Evolutionary conservation across 2,329 filamentous ascomycete genomes (phyloP).

Genomic region (Bipolaris zeicola): DNA sequence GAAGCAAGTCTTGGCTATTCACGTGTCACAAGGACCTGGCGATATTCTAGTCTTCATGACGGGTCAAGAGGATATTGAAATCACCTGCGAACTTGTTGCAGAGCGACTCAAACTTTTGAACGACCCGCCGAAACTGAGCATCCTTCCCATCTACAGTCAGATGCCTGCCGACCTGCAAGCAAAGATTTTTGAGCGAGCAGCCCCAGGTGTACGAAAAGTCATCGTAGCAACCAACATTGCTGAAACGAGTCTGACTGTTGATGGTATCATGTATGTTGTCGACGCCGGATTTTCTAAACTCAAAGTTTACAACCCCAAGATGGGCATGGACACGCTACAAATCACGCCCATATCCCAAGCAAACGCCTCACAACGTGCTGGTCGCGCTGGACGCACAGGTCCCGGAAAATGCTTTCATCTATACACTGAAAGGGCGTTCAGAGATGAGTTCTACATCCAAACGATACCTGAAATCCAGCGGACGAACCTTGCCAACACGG

Average conservation of each 20-base stretch:
- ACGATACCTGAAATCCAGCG: slow-evolving; percentile 98
- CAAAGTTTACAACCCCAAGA: slow-evolving; percentile 97
- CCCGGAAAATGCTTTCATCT: slow-evolving; percentile 94
- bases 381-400: slow-evolving; percentile 90
- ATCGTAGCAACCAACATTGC: slow-evolving; percentile 99
- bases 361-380: slow-evolving; percentile 90
- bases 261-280: slow-evolving; percentile 99
- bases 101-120: slow-evolving; percentile 88
- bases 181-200: slow-evolving; percentile 93
- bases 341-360: slow-evolving; percentile 98
- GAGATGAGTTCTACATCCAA: slow-evolving; percentile 94
- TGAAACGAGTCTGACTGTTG: slow-evolving; percentile 95
- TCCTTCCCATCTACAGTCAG: slow-evolving; percentile 97
- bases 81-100: slow-evolving; percentile 89
- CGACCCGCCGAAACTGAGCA: slow-evolving; percentile 91
- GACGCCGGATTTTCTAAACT: slow-evolving; percentile 96
- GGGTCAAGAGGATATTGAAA: slow-evolving; percentile 97
- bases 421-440: slow-evolving; percentile 92
- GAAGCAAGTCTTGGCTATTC: slow-evolving; percentile 92
- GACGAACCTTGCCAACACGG: slow-evolving; percentile 93
- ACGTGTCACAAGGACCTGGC: slow-evolving; percentile 89
- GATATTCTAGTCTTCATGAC: slow-evolving; percentile 99
- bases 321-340: slow-evolving; percentile 99
- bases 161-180: slow-evolving; percentile 98
- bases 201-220: slow-evolving; percentile 91